Base-by-base conservation (phyloP, 495 filamentous ascomycete species). In the Acidomyces sp. region DNA sequence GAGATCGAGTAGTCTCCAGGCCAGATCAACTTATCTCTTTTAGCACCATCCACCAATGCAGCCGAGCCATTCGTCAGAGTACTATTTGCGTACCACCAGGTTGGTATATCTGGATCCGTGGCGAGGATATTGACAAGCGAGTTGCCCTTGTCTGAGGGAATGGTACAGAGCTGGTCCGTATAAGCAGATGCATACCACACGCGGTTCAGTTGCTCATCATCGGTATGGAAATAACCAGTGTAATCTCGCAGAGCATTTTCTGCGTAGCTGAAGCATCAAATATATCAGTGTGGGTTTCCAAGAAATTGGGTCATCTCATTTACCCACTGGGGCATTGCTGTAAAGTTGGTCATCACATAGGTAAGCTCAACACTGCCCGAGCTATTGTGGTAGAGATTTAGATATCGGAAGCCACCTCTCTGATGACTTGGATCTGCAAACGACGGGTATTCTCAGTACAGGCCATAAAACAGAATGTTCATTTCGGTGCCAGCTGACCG, bases 181-280 rank as follows among this genome's bases (percentile, higher is more conserved):
- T 56, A 58, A 9, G 55, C 55, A 10, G 42, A 43, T 13, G 49
- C 50, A 34, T 58, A 58, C 55, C 55, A 58, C 12, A 58, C 55
- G 9, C 41, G 41, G 30, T 58, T 58, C 29, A 80, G 60, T n/a
- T 69, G 50, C 27, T 74, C 63, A 50, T 77, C 71, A 42, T 60
- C 65, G 47, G 64, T 68, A 43, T 75, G 66, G 40, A 78, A 78
- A 39, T 75, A 78, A 9, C 74, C 74, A 19, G 37, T 41, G 35
- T 47, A 47, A 13, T 33, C 37, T 17, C 39, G 44, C 39, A 48
- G n/a, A 16, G 31, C 34, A 41, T 47, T 39, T 13, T 33, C 39
- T 3, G 45, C 31, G 12, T 37, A 36, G 17, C n/a, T n/a, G n/a
- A n/a, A n/a, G n/a, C n/a, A n/a, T n/a, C n/a, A n/a, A n/a, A n/a